Conservation (phyloP, 2,329 filamentous ascomycete genomes). For the Verticillium isaacii region DNA sequence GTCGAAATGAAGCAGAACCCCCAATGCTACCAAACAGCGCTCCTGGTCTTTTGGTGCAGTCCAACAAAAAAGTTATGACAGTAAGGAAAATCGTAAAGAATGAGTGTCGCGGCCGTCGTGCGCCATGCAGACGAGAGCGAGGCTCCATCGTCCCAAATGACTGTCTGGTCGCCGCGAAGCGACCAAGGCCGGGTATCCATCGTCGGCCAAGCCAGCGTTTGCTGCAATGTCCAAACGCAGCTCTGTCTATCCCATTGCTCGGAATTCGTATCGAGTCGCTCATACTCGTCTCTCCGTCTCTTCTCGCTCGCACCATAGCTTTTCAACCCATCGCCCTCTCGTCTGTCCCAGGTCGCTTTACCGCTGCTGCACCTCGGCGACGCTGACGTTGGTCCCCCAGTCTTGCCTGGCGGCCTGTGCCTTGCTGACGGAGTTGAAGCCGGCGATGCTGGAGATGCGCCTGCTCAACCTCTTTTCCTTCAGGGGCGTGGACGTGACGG, state of each 20-base stretch:
- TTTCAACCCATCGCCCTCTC: neutral
- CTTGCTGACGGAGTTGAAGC: conserved; percentile 40
- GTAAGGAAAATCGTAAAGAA: neutral
- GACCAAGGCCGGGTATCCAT: neutral
- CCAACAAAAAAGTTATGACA: neutral
- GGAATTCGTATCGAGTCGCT: neutral
- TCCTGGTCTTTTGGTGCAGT: neutral
- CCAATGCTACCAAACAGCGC: neutral
- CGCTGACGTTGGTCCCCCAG: conserved; percentile 32
- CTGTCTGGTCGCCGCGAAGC: neutral
- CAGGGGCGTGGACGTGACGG: conserved; percentile 21
- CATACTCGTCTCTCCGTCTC: neutral
- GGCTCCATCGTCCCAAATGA: neutral
- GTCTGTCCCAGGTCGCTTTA: neutral
- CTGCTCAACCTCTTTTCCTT: conserved; percentile 43
- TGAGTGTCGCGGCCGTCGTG: neutral
- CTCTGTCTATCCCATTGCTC: neutral
- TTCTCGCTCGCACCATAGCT: neutral
- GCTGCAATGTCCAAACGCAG: neutral
- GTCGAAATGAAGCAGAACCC: neutral
- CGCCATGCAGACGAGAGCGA: neutral
- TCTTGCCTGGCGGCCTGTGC: conserved; percentile 28
- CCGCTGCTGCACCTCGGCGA: conserved; percentile 13
- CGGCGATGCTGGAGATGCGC: conserved; percentile 51
- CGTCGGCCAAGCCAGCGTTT: neutral